Percentiles rank a stretch among this genome's conserved stretches.
These are phyloP conservation scores for Mycena maculata DNA, from an alignment of 768 basidiomycete genomes.

Conservation along the genomic window DNA sequence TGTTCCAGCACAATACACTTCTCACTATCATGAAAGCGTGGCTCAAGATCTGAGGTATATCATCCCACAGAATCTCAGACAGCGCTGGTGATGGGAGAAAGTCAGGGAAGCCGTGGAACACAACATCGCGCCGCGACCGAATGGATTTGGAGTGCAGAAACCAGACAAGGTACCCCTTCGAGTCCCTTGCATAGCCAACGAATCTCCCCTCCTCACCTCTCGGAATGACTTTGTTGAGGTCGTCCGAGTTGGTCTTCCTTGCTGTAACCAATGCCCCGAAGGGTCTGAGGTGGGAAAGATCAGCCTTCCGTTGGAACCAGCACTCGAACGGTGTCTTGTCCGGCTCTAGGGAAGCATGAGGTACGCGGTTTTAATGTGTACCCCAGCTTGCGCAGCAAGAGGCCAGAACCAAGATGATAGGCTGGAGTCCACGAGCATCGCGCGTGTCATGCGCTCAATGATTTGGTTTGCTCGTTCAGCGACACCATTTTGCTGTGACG, in stretches of 20 bases:
- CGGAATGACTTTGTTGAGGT: background rate
- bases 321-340: conserved; percentile 15
- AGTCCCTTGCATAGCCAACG: conserved; percentile 32
- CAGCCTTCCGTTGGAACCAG: conserved; percentile 15
- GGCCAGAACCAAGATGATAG: conserved; percentile 36
- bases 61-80: too few relatives aligned
- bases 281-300: conserved; percentile 28
- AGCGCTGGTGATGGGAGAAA: conserved; percentile 25
- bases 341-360: background rate
- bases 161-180: conserved; percentile 39
- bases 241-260: conserved; percentile 22
- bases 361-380: conserved; percentile 30
- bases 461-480: conserved; percentile 38
- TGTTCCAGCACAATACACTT: conserved; percentile 11
- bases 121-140: conserved; percentile 24
- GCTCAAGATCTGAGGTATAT: conserved; percentile 16
- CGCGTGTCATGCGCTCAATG: conserved; percentile 34
- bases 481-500: conserved; percentile 43
- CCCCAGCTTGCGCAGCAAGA: conserved; percentile 21
- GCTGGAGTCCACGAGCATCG: conserved; percentile 8
- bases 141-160: conserved; percentile 19
- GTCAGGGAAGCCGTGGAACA: conserved; percentile 30
- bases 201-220: conserved; percentile 30
- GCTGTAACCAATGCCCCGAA: conserved; percentile 29
- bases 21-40: background rate